Evolutionary conservation across 2,329 filamentous ascomycete genomes (phyloP), one percentile per base, ranked within the genome.

Genomic region (Ascochyta rabiei): DNA sequence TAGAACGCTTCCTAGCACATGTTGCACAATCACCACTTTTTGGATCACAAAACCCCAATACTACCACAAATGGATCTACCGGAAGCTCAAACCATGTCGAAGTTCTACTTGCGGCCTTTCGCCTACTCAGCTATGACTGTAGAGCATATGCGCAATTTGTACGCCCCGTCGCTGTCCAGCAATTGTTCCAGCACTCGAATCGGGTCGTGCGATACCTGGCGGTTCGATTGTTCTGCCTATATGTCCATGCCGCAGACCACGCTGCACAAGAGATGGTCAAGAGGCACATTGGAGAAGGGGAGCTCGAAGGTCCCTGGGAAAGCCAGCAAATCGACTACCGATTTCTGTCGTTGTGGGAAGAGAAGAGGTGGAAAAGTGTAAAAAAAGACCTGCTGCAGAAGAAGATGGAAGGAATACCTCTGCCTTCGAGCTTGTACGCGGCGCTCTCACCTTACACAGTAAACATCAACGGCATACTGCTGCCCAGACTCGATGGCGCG

Each of bases 201-300:
- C 78, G 76, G 54, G 77, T 84, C 15, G 84, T 96, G 45, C 86
- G 89, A 75, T 96, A 93, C 74, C 81, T 98, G 57, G 89, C 92
- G 13, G 83, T 96, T 51, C 86, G 91, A 60, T 85, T 93, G 55
- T 89, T 96, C 61, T 92, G 89, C 68, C 81, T 91, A 59, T 85
- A 91, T 53, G 85, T 96, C 64, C 86, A 86, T 66, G 89, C 89
- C 26, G 89, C 95, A 4, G 95, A 99, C 73, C 80, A 83, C 60
- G 90, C 90, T 59, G 82, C 89, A 42, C 88, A 96, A 68, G 80
- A 84, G 43, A 87, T 96, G 72, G 76, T 96, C 28, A 76, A 79
- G 43, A 81, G 84, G 66, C 82, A 92, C 72, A 79, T 93, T 50
- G 86, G 84, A 41, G 79, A 83, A 34, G 84, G 84, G 28, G 79